Evolutionary conservation across 1,284 basidiomycete species (phyloP).

Genomic region (Tilletia horrida): DNA sequence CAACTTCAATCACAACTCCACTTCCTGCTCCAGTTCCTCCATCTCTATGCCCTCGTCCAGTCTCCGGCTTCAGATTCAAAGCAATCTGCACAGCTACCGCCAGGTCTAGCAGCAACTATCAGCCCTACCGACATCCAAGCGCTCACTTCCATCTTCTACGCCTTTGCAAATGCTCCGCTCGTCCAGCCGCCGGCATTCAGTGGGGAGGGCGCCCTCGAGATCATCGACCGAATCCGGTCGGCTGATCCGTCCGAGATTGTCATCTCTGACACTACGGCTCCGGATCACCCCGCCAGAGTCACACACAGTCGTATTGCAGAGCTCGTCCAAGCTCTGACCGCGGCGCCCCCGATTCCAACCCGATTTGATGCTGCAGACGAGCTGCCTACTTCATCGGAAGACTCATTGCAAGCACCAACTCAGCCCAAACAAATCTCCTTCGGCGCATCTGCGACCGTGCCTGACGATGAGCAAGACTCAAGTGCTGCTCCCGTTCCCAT

Average conservation of each 20-base stretch:
- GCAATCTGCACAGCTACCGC: background rate
- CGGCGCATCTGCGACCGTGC: background rate
- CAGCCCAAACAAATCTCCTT: background rate
- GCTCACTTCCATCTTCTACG: slow-evolving; percentile 5
- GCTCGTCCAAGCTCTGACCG: slow-evolving; percentile 11
- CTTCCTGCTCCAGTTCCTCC: slow-evolving; percentile 36
- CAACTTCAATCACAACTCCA: slow-evolving; percentile 26
- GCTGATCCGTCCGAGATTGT: slow-evolving; percentile 10
- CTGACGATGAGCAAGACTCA: background rate
- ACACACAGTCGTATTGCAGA: slow-evolving; percentile 4
- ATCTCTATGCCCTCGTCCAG: slow-evolving; percentile 36
- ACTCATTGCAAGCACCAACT: background rate
- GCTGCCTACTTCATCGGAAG: background rate
- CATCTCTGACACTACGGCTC: background rate
- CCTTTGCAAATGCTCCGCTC: slow-evolving; percentile 8
- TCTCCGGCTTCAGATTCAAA: slow-evolving; percentile 24
- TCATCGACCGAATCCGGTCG: background rate
- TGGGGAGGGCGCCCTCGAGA: background rate
- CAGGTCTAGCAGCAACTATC: background rate
- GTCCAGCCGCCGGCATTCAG: background rate
- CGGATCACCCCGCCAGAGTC: background rate
- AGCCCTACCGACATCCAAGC: slow-evolving; percentile 6
- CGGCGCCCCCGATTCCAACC: background rate
- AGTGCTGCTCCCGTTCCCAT: background rate
- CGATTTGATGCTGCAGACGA: slow-evolving; percentile 1